Percentiles rank a stretch among this genome's conserved stretches.
phyloP scores from a whole-genome alignment of 1,284 basidiomycete genomes.

The Moniliella sp. region DNA sequence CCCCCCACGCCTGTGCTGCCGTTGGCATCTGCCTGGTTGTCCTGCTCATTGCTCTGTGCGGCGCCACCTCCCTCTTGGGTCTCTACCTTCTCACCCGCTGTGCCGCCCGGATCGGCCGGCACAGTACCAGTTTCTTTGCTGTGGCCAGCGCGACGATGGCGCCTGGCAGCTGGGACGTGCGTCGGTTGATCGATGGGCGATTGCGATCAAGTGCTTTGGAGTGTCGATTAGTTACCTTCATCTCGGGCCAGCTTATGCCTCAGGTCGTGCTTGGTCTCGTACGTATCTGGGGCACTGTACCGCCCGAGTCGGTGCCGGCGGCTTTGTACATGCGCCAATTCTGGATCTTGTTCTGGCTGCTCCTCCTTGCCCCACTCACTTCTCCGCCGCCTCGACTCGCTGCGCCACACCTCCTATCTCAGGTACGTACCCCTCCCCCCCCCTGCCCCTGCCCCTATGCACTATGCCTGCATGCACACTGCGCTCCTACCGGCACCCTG shows the following conservation, averaged over 20 bases:
- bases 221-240: constrained; percentile 63
- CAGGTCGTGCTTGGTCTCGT: constrained; percentile 68
- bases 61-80: constrained; percentile 57
- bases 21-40: constrained; percentile 46
- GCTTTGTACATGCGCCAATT: constrained; percentile 46
- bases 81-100: constrained; percentile 69
- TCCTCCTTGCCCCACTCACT: constrained; percentile 70
- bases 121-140: constrained; percentile 15
- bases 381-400: constrained; percentile 49
- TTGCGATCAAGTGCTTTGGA: constrained; percentile 53
- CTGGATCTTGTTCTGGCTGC: constrained; percentile 65
- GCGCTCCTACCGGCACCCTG: no score
- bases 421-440: no score
- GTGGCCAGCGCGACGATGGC: constrained; percentile 17
- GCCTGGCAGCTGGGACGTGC: constrained; percentile 57
- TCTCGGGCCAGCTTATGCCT: constrained; percentile 48
- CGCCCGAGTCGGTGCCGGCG: constrained; percentile 9
- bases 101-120: constrained; percentile 47
- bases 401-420: constrained; percentile 57
- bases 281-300: constrained; percentile 11
- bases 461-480: no score
- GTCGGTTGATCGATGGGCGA: constrained; percentile 82
- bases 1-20: constrained; percentile 34
- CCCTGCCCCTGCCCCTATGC: no score
- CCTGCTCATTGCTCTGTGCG: constrained; percentile 65